Evolutionary conservation across 208 protist species (phyloP).

Genomic region (Trypanosoma avium): DNA sequence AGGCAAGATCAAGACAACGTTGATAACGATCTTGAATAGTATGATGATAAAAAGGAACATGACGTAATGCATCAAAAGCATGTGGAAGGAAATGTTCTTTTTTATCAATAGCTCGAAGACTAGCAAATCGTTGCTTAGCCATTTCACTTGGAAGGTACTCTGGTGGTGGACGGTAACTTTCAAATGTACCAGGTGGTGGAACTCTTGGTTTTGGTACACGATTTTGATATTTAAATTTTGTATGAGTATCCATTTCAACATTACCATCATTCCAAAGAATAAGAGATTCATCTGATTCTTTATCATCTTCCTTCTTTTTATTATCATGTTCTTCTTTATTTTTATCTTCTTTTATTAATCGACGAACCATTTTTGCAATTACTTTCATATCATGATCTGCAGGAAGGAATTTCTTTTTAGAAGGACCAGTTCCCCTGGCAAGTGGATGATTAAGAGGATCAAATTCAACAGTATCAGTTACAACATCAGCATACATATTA

Average conservation of each 20-base stretch:
- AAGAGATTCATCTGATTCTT: constrained; percentile 36
- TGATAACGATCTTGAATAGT: constrained; percentile 98
- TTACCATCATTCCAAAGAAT: constrained; percentile 84
- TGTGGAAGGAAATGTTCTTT: constrained; percentile 94
- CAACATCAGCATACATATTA: constrained; percentile 89
- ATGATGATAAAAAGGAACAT: constrained; percentile 95
- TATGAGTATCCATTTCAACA: constrained; percentile 87
- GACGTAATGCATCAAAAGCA: constrained; percentile 90
- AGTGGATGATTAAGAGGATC: constrained; percentile 92
- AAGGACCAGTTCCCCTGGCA: constrained; percentile 76
- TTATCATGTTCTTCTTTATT: constrained; percentile 30
- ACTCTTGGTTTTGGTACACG: constrained; percentile 76
- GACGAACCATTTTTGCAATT: constrained; percentile 89
- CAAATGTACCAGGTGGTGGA: constrained; percentile 92
- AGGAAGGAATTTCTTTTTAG: constrained; percentile 85
- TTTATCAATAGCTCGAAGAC: constrained; percentile 89
- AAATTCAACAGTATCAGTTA: constrained; percentile 83
- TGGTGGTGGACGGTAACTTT: constrained; percentile 98
- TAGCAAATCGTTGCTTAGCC: constrained; percentile 85
- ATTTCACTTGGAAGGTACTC: constrained; percentile 96
- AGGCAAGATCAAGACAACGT: constrained; percentile 98
- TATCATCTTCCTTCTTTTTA: constrained; percentile 28
- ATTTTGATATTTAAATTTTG: constrained; percentile 88
- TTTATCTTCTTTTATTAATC: constrained; percentile 40
- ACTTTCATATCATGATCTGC: constrained; percentile 89